Conservation (phyloP, 202 grass and related monocot species). For the Brachypodium distachyon region DNA sequence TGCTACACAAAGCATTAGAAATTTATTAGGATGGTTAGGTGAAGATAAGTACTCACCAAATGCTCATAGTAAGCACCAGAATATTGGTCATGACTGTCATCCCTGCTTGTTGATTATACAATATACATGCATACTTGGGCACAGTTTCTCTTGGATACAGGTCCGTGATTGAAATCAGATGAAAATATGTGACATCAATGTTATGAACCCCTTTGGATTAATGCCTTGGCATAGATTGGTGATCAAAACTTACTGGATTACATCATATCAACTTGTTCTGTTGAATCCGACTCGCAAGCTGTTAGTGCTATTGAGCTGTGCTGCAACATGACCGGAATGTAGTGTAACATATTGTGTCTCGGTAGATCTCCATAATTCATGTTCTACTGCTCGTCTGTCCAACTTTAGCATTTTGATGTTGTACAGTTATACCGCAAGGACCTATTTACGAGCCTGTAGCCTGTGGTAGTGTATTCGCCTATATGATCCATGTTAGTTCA, state of each 20-base stretch:
- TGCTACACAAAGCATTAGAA: neutral
- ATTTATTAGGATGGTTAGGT: neutral
- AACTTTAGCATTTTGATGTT: neutral
- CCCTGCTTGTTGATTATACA: neutral
- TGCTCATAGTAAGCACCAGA: constrained; percentile 6
- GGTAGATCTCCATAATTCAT: too few species aligned
- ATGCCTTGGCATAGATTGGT: neutral
- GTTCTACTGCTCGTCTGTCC: too few species aligned
- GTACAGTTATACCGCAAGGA: neutral
- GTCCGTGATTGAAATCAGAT: neutral
- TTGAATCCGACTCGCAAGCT: neutral
- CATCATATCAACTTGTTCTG: neutral
- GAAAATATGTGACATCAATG: neutral
- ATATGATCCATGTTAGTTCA: neutral
- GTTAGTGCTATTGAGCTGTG: neutral
- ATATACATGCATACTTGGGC: neutral
- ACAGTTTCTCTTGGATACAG: neutral
- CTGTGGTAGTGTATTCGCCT: neutral
- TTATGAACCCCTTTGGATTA: neutral
- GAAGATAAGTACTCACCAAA: neutral
- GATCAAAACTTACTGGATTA: neutral
- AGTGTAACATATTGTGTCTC: neutral
- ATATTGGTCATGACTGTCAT: neutral
- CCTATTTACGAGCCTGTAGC: neutral
- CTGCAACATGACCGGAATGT: neutral